Evolutionary conservation across 345 rosid species (phyloP).

Genomic region (Camelina sativa): DNA sequence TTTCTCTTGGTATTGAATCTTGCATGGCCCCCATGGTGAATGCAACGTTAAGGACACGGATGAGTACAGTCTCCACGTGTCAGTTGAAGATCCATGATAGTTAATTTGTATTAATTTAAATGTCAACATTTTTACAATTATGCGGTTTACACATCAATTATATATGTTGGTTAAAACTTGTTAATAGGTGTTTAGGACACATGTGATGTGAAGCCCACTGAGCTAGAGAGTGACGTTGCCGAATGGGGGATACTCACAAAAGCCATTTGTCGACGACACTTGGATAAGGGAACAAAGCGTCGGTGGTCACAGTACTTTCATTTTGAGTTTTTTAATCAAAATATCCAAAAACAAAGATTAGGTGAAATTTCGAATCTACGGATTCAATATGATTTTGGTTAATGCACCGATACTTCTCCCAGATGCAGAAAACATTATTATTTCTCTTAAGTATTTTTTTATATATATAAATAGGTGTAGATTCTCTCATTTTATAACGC

Average conservation of each 20-base stretch:
- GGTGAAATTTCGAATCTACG: slow-evolving; percentile 13
- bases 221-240: slow-evolving; percentile 12
- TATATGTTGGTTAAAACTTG: slow-evolving; percentile 27
- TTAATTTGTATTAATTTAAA: neutral
- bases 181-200: slow-evolving; percentile 20
- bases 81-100: neutral
- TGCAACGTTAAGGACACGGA: slow-evolving; percentile 36
- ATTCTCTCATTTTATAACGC: neutral
- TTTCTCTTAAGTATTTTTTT: neutral
- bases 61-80: slow-evolving; percentile 7
- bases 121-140: slow-evolving; percentile 7
- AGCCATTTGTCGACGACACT: slow-evolving; percentile 34
- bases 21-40: slow-evolving; percentile 30
- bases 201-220: slow-evolving; percentile 12
- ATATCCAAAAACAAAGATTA: neutral
- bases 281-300: slow-evolving; percentile 37
- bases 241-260: neutral
- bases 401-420: slow-evolving; percentile 30
- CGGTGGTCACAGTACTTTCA: slow-evolving; percentile 35
- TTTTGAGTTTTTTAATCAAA: neutral
- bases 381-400: slow-evolving; percentile 28
- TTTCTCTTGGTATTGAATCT: slow-evolving; percentile 19
- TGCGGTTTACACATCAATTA: slow-evolving; percentile 4
- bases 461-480: neutral
- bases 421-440: neutral